Percentiles rank a stretch among this genome's conserved stretches.
These are phyloP conservation scores for Lolium multiflorum DNA, from an alignment of 176 grass and related monocot species.

Conservation along the genomic window DNA sequence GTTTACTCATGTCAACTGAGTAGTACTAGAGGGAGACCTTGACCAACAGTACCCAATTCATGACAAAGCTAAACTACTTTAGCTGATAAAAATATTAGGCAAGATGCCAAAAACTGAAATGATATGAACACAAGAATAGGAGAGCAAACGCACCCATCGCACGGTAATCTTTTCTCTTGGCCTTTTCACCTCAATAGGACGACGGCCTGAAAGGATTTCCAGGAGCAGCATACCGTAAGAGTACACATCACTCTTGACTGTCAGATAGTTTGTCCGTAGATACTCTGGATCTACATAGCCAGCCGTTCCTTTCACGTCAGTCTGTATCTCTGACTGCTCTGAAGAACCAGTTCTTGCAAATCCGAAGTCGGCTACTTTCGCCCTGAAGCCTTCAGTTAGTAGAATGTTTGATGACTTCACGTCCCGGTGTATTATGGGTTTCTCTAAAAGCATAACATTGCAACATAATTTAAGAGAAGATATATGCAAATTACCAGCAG, in stretches of 20 bases:
- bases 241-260: conserved; percentile 90
- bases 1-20: not conserved
- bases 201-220: conserved; percentile 89
- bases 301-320: conserved; percentile 84
- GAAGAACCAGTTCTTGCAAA: conserved; percentile 85
- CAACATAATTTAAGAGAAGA: conserved; percentile 18
- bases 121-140: conserved; percentile 9
- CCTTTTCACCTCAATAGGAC: conserved; percentile 77
- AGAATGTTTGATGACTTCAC: conserved; percentile 96
- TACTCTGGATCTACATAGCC: conserved; percentile 97
- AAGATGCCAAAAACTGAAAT: conserved; percentile 1
- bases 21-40: conserved; percentile 9
- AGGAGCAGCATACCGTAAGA: conserved; percentile 94
- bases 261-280: conserved; percentile 77
- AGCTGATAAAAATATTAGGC: not conserved
- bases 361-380: conserved; percentile 97
- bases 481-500: not conserved
- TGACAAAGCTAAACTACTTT: conserved; percentile 22
- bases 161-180: conserved; percentile 83
- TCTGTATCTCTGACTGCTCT: conserved; percentile 85
- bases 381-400: conserved; percentile 77
- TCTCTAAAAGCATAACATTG: conserved; percentile 66
- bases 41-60: not conserved
- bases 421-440: conserved; percentile 94
- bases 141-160: conserved; percentile 76